Conservation (phyloP, 495 filamentous ascomycete genomes). For the Tetracladium marchalianum region DNA sequence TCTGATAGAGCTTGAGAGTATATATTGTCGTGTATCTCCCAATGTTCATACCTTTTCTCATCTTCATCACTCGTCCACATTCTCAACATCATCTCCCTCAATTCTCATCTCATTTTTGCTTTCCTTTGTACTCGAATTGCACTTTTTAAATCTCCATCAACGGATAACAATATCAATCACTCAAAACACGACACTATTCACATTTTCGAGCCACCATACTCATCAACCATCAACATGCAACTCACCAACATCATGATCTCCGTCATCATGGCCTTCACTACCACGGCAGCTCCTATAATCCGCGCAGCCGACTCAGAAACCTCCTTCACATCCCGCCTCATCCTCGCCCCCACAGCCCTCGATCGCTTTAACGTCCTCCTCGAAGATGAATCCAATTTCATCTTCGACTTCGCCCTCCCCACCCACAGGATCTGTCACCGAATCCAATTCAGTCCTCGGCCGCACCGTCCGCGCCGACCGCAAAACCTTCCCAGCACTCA, state of each 20-base stretch:
- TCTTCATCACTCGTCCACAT: too few relatives aligned
- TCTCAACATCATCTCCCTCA: too few relatives aligned
- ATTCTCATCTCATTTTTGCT: too few relatives aligned
- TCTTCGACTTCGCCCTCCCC: constrained; percentile 14
- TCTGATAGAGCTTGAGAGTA: too few relatives aligned
- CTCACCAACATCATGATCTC: constrained; percentile 13
- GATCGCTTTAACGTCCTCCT: constrained; percentile 19
- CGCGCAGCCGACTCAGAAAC: too few relatives aligned
- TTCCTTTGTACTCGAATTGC: too few relatives aligned
- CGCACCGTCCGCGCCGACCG: constrained; percentile 20
- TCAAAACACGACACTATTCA: neutral
- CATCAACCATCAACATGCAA: constrained; percentile 10
- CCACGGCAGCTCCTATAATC: constrained; percentile 2
- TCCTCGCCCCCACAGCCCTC: constrained; percentile 1
- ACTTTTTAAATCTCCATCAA: too few relatives aligned
- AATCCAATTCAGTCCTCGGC: constrained; percentile 1
- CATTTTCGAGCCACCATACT: neutral
- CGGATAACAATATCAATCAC: neutral
- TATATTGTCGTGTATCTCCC: too few relatives aligned
- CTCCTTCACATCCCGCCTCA: neutral
- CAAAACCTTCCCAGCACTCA: constrained; percentile 30
- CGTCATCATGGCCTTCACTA: constrained; percentile 14
- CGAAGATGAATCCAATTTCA: constrained; percentile 16
- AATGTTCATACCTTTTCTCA: too few relatives aligned
- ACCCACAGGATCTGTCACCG: constrained; percentile 6